phyloP scores from a whole-genome alignment of 768 basidiomycete species.

The Panaeolus cyanescens region DNA sequence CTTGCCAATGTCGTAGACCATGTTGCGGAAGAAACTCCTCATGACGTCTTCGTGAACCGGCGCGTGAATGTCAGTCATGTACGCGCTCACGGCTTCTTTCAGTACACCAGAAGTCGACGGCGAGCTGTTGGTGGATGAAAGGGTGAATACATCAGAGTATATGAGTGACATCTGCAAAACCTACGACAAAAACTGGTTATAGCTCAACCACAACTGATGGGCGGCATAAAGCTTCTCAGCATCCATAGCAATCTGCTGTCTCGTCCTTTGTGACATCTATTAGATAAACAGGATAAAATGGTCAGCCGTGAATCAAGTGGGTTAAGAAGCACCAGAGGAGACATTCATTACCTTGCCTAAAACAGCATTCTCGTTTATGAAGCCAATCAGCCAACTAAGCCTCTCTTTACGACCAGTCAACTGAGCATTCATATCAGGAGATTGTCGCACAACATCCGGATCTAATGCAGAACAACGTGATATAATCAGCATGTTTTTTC shows the following conservation, averaged over 20 bases:
- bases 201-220: slow-evolving; percentile 77
- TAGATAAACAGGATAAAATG: neutral
- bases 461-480: slow-evolving; percentile 36
- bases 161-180: slow-evolving; percentile 24
- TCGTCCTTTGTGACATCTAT: slow-evolving; percentile 80
- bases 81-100: slow-evolving; percentile 67
- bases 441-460: slow-evolving; percentile 64
- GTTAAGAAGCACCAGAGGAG: too few species aligned
- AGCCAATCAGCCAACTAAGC: slow-evolving; percentile 82
- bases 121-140: slow-evolving; percentile 35
- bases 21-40: slow-evolving; percentile 81
- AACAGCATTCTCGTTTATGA: slow-evolving; percentile 86
- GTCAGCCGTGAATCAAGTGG: too few species aligned
- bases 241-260: slow-evolving; percentile 75
- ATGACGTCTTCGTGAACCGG: slow-evolving; percentile 72
- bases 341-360: slow-evolving; percentile 60
- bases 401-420: slow-evolving; percentile 73
- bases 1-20: slow-evolving; percentile 64
- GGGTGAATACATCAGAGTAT: neutral
- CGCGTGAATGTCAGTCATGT: slow-evolving; percentile 62
- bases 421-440: slow-evolving; percentile 82
- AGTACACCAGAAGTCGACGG: slow-evolving; percentile 63
- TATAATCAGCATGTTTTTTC: slow-evolving; percentile 11
- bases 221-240: slow-evolving; percentile 87
- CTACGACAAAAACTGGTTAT: slow-evolving; percentile 69